These are phyloP conservation scores for Gyromitra esculenta DNA, from an alignment of 2,329 filamentous ascomycete species.

Conservation along the genomic window DNA sequence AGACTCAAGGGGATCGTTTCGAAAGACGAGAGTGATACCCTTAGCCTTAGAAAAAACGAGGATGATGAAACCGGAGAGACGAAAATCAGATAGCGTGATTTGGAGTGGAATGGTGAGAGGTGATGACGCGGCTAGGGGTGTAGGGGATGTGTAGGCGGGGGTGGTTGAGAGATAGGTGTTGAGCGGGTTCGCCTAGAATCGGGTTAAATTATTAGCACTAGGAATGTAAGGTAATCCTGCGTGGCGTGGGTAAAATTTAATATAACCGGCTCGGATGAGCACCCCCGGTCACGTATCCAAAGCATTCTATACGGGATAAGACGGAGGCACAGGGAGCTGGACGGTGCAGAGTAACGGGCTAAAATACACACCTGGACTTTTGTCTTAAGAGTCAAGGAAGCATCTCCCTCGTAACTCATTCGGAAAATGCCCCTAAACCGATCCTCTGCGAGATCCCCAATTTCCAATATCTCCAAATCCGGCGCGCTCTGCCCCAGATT, in stretches of 20 bases:
- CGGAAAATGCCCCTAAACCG: constrained; percentile 98
- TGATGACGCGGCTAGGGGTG: constrained; percentile 88
- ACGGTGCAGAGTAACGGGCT: background rate
- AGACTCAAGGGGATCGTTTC: constrained; percentile 96
- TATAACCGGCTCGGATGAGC: constrained; percentile 37
- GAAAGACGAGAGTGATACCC: constrained; percentile 93
- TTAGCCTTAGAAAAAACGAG: constrained; percentile 98
- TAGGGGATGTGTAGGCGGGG: constrained; percentile 89
- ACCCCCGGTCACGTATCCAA: constrained; percentile 30
- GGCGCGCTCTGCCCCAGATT: constrained; percentile 95
- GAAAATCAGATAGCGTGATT: constrained; percentile 94
- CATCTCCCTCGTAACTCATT: constrained; percentile 97
- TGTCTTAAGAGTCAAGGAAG: constrained; percentile 92
- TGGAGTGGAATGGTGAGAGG: constrained; percentile 96
- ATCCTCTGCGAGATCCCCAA: constrained; percentile 96
- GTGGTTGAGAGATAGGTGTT: constrained; percentile 95
- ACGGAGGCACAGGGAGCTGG: constrained; percentile 7
- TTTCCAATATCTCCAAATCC: constrained; percentile 95
- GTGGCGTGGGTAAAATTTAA: constrained; percentile 29
- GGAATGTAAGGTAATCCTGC: constrained; percentile 18
- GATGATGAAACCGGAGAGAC: constrained; percentile 95
- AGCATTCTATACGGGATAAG: constrained; percentile 19
- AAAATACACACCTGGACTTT: constrained; percentile 80
- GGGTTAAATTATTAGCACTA: constrained; percentile 21
- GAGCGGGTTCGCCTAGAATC: constrained; percentile 80